Evolutionary conservation across 2,329 filamentous ascomycete species (phyloP).

Genomic region (Grosmannia huntii): DNA sequence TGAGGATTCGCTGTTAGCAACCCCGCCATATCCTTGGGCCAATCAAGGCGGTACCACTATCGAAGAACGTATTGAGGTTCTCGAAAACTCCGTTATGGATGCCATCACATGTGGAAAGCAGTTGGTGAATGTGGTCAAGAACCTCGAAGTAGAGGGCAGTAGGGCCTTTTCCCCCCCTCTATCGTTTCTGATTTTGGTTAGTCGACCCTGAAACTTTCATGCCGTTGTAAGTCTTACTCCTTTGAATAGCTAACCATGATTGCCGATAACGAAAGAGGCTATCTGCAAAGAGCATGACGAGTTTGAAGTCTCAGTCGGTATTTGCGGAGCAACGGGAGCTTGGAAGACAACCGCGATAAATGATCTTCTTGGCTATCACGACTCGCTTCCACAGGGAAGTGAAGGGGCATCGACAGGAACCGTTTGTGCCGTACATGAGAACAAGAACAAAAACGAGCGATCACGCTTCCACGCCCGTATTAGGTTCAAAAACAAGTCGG

Average conservation of each 20-base stretch:
- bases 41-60: not conserved
- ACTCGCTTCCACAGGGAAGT: conserved; percentile 7
- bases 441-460: not conserved
- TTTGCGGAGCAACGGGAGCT: conserved; percentile 5
- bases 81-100: conserved; percentile 2
- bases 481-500: not conserved
- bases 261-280: not conserved
- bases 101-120: not conserved
- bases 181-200: not conserved
- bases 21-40: not conserved
- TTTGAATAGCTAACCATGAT: not conserved
- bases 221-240: not conserved
- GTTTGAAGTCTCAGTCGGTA: conserved; percentile 3
- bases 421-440: conserved; percentile 3
- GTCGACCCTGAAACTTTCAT: not conserved
- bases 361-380: conserved; percentile 4
- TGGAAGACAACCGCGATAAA: conserved; percentile 8
- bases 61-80: not conserved
- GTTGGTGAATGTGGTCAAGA: not conserved
- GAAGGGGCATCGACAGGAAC: conserved; percentile 5
- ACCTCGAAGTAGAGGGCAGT: not conserved
- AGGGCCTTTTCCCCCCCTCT: not conserved
- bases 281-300: not conserved
- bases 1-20: not conserved
- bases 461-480: not conserved